Base-by-base conservation (phyloP, 139 green algal genomes). In the Chlamydomonas urium region DNA sequence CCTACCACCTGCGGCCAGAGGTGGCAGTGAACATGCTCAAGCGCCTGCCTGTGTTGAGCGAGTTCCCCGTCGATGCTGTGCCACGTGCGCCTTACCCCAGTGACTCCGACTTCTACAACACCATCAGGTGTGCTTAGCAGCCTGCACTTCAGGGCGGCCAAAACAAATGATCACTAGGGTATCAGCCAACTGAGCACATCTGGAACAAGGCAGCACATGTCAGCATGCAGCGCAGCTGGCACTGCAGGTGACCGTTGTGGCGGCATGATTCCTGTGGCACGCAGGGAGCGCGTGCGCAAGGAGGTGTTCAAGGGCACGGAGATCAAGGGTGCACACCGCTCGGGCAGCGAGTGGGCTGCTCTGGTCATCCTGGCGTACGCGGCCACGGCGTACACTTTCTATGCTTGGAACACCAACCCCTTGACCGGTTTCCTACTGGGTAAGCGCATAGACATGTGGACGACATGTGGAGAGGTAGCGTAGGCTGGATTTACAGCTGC, bases 301-400 rank as follows among this genome's bases (percentile, higher is more conserved):
- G 90, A 96, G 75, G 71, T 96, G 8, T 94, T 94, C 78, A 88
- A 89, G 75, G 87, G 87, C 19, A 47, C 77, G 42, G 87, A 92
- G 35, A 72, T 77, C 61, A 85, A 89, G 75, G 88, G 88, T 24
- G 82, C 77, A 24, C 90, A 95, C 83, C 80, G 90, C 66, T 81
- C 56, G 14, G 90, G 90, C n/a, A 89, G 79, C 47, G 87, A 92
- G 74, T 48, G 73, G 4, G 89, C 89, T 21, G 88, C 86, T 23
- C 35, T 81, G 6, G 68, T 77, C 2, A 83, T 93, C 53, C 75
- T 93, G 33, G 80, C 74, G 26, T 90, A 85, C 71, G 80, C 88
- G 2, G 76, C 61, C 2, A 45, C 48, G 2, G 65, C 86, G 10
- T 93, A 89, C 73, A 62, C 74, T 2, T 45, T 89, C 28, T 94